Conservation (phyloP, 129 eudicot genomes). For the Logfia minima region DNA sequence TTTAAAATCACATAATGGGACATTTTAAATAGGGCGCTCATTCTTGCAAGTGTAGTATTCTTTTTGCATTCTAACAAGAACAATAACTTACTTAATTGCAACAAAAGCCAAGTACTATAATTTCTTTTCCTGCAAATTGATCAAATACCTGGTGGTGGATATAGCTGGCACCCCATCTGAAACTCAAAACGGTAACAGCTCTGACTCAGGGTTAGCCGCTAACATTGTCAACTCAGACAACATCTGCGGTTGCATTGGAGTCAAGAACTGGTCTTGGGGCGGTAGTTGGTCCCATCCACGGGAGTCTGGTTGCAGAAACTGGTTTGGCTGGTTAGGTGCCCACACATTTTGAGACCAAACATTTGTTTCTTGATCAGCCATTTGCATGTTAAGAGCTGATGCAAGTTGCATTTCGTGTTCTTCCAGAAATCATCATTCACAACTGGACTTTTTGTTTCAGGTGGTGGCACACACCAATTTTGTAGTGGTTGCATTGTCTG, state of each 20-base stretch:
- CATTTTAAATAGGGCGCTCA: conserved; percentile 9
- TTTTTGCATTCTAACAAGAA: conserved; percentile 14
- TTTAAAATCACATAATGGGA: conserved; percentile 11
- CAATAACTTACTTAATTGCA: conserved; percentile 7
- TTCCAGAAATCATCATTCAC: conserved; percentile 2
- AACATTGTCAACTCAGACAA: conserved; percentile 14
- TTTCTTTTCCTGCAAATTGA: neutral
- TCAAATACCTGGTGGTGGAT: conserved; percentile 32
- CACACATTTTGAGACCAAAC: conserved; percentile 14
- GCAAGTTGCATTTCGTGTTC: conserved; percentile 26
- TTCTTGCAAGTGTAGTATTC: conserved; percentile 1
- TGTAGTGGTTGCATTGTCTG: conserved; percentile 16
- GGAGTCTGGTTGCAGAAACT: conserved; percentile 3
- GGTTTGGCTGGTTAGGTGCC: conserved; percentile 17
- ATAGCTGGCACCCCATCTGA: conserved; percentile 22
- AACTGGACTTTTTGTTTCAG: neutral
- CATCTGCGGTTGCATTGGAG: conserved; percentile 6
- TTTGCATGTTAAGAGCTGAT: conserved; percentile 23
- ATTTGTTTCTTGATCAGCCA: conserved; percentile 19
- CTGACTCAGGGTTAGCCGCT: neutral
- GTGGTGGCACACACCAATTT: conserved; percentile 19
- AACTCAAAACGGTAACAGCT: neutral
- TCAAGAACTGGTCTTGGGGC: conserved; percentile 20
- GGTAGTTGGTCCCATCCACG: neutral
- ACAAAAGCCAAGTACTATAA: conserved; percentile 14